phyloP scores from a whole-genome alignment of 2,329 filamentous ascomycete species.

The Fusarium drepaniforme region DNA sequence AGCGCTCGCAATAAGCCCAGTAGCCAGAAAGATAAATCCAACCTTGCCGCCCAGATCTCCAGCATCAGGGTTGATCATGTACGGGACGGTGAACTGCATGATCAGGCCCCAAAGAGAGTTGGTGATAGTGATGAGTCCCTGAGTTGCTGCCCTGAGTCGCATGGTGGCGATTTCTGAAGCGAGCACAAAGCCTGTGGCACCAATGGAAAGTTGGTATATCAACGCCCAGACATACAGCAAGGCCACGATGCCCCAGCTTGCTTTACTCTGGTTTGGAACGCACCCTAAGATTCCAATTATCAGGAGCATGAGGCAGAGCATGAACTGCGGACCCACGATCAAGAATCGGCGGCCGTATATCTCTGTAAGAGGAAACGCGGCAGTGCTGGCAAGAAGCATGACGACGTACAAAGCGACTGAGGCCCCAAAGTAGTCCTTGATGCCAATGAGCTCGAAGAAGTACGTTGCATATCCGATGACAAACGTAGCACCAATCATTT shows the following conservation, averaged over 20 bases:
- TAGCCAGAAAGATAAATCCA: slow-evolving; percentile 42
- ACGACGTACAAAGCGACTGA: slow-evolving; percentile 50
- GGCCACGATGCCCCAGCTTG: slow-evolving; percentile 45
- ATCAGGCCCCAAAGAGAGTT: slow-evolving; percentile 46
- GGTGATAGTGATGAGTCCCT: slow-evolving; percentile 46
- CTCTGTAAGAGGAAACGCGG: slow-evolving; percentile 51
- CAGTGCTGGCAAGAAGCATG: slow-evolving; percentile 48
- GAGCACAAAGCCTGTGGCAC: slow-evolving; percentile 51
- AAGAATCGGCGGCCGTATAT: slow-evolving; percentile 48
- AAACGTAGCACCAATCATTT: slow-evolving; percentile 53
- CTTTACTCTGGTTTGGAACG: slow-evolving; percentile 34
- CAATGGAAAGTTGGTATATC: slow-evolving; percentile 52
- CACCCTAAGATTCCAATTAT: slow-evolving; percentile 50
- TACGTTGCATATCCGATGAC: slow-evolving; percentile 52
- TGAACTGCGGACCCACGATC: slow-evolving; percentile 43
- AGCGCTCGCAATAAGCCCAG: slow-evolving; percentile 21
- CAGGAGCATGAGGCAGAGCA: slow-evolving; percentile 44
- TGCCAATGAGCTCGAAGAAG: slow-evolving; percentile 48
- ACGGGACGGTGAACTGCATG: slow-evolving; percentile 50
- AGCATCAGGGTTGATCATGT: slow-evolving; percentile 48
- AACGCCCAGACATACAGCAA: slow-evolving; percentile 50
- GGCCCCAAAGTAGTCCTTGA: slow-evolving; percentile 49
- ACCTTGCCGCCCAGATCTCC: slow-evolving; percentile 44
- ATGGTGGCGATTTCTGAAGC: slow-evolving; percentile 51
- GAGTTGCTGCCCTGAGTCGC: slow-evolving; percentile 47